Evolutionary conservation across 495 filamentous ascomycete species (phyloP).

Genomic region (Xylaria palmicola): DNA sequence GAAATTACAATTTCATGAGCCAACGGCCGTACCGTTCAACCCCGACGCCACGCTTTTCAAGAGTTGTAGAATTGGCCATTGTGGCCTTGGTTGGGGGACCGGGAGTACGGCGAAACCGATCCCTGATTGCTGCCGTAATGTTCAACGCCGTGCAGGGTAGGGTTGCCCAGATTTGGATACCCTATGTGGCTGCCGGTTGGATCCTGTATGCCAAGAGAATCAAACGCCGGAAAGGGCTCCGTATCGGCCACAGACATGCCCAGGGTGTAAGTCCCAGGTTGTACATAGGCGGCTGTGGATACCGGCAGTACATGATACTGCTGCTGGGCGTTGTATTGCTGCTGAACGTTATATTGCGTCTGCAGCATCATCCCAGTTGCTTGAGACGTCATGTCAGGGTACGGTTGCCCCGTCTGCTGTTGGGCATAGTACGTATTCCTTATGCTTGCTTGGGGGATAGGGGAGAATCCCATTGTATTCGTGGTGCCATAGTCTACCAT

Average conservation of each 20-base stretch:
- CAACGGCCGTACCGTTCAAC: conserved; percentile 2
- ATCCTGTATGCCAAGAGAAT: conserved; percentile 40
- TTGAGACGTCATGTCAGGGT: conserved; percentile 20
- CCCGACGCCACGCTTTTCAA: conserved; percentile 10
- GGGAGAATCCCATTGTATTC: conserved; percentile 7
- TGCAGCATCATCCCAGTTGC: conserved; percentile 23
- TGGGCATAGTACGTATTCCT: conserved; percentile 21
- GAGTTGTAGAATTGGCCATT: conserved; percentile 35
- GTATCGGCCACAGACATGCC: conserved; percentile 6
- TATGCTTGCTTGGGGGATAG: conserved; percentile 16
- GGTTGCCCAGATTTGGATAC: conserved; percentile 32
- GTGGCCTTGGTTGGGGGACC: conserved; percentile 41
- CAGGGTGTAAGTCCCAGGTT: conserved; percentile 12
- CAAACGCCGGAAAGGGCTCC: conserved; percentile 39
- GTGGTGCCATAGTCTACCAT: conserved; percentile 21
- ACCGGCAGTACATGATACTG: conserved; percentile 24
- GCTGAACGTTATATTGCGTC: conserved; percentile 21
- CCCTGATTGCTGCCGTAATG: conserved; percentile 39
- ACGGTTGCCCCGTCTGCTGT: conserved; percentile 14
- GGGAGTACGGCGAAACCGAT: conserved; percentile 43
- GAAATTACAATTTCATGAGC: conserved; percentile 17
- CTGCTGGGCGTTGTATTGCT: conserved; percentile 23
- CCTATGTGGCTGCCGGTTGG: conserved; percentile 18
- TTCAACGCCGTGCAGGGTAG: conserved; percentile 26
- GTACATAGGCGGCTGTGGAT: conserved; percentile 20